A percentile compares a stretch with the other conserved stretches of the same genome.
Conservation (phyloP, 352 stramenopile genomes). For the Phytophthora niederhauseri region DNA sequence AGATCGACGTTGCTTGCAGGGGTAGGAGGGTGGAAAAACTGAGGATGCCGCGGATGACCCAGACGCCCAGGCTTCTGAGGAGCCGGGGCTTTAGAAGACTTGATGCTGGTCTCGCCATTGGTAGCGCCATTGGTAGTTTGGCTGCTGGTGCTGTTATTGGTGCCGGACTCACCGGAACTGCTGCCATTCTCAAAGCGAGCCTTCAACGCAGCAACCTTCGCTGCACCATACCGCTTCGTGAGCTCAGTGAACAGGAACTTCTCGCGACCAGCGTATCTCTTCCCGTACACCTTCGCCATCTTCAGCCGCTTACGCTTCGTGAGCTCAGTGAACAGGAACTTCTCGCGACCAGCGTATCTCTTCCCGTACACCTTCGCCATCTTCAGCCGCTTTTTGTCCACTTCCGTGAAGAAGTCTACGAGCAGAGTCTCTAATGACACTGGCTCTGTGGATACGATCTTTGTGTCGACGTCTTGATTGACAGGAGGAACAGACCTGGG, state of each 20-base stretch:
- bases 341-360: conserved; percentile 68
- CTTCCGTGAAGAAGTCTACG: conserved; percentile 63
- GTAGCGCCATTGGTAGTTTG: not conserved
- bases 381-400: conserved; percentile 61
- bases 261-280: conserved; percentile 69
- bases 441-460: conserved; percentile 3
- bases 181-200: conserved; percentile 29
- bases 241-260: conserved; percentile 73
- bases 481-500: not conserved
- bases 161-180: not conserved
- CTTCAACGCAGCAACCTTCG: conserved; percentile 52
- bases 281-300: conserved; percentile 72
- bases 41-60: conserved; percentile 34
- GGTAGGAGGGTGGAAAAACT: conserved; percentile 38
- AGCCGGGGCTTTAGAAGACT: conserved; percentile 7
- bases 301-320: conserved; percentile 60
- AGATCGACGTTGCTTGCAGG: conserved; percentile 22
- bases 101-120: conserved; percentile 12
- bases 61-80: conserved; percentile 26
- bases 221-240: conserved; percentile 61
- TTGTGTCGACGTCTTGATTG: not conserved
- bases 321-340: conserved; percentile 71
- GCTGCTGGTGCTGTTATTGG: not conserved
- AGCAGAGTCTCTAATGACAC: conserved; percentile 61
- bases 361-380: conserved; percentile 74